Conservation (phyloP, 345 rosid species). For the Melastoma malabathricum region DNA sequence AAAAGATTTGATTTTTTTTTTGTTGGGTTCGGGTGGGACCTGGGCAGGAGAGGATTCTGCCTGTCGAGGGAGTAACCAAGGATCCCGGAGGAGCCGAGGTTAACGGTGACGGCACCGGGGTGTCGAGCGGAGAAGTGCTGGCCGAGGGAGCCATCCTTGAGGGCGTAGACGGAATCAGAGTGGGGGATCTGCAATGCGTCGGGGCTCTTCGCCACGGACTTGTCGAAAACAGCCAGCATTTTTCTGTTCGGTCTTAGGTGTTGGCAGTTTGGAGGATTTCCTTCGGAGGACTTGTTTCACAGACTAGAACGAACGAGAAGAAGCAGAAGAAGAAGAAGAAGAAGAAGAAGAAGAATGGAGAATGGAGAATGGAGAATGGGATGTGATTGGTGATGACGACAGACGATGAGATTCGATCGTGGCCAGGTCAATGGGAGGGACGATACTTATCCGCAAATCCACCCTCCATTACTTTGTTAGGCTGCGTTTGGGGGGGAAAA, state of each 20-base stretch:
- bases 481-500: too few species aligned
- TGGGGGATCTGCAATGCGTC: conserved; percentile 56
- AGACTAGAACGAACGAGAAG: too few species aligned
- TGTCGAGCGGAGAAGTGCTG: conserved; percentile 40
- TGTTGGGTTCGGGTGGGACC: conserved; percentile 19
- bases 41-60: conserved; percentile 84
- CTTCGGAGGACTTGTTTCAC: too few species aligned
- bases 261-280: too few species aligned
- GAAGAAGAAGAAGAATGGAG: too few species aligned
- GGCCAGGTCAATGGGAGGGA: too few species aligned
- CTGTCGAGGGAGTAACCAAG: conserved; percentile 57
- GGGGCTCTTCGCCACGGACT: conserved; percentile 71
- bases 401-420: background rate
- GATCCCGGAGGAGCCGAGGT: conserved; percentile 64
- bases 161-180: conserved; percentile 33
- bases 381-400: too few species aligned
- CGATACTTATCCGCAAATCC: too few species aligned
- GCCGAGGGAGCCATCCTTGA: conserved; percentile 54
- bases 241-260: conserved; percentile 13
- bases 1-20: background rate
- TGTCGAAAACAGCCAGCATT: conserved; percentile 89
- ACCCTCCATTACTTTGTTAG: too few species aligned
- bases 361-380: background rate
- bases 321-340: too few species aligned
- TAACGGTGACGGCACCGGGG: conserved; percentile 51